Conservation (phyloP, 2,329 filamentous ascomycete species). For the Cladosporium oxysporum region DNA sequence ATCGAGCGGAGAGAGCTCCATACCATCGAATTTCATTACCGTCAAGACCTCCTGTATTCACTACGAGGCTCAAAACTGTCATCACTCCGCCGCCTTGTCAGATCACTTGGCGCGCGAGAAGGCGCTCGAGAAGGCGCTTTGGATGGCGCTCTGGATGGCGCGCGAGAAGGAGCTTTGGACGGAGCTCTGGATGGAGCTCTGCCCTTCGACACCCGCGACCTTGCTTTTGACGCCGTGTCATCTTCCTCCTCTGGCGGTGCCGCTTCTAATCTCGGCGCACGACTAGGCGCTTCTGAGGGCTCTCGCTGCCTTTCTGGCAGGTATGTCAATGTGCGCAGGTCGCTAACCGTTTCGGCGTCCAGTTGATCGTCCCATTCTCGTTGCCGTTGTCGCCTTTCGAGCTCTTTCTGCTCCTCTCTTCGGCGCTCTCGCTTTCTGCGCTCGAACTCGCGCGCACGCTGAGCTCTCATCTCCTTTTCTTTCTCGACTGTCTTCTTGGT, state of each 20-base stretch:
- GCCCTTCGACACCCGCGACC: constrained; percentile 8
- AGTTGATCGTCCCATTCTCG: constrained; percentile 13
- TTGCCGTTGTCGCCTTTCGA: constrained; percentile 13
- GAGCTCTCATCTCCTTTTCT: constrained; percentile 16
- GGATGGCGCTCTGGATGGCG: constrained; percentile 3
- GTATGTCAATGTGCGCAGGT: constrained; percentile 18
- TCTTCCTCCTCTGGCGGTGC: constrained; percentile 6
- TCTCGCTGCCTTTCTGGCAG: constrained; percentile 16
- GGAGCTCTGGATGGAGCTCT: constrained; percentile 11
- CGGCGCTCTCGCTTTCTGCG: constrained; percentile 20
- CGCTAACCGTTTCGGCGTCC: constrained; percentile 17
- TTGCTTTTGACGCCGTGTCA: constrained; percentile 14
- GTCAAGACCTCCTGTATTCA: constrained; percentile 5
- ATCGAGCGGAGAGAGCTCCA: background rate
- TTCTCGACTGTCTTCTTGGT: constrained; percentile 21
- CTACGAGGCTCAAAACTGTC: constrained; percentile 14
- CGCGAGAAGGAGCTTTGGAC: constrained; percentile 4
- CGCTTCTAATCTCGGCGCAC: constrained; percentile 10
- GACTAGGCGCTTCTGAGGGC: constrained; percentile 17
- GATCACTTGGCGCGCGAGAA: constrained; percentile 8
- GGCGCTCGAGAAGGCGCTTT: background rate
- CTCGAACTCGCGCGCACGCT: constrained; percentile 20
- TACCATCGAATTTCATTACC: background rate
- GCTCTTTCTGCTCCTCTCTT: constrained; percentile 19
- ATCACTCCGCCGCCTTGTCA: constrained; percentile 8